Evolutionary conservation across 2,329 filamentous ascomycete genomes (phyloP).

Genomic region (Alternaria sp.): DNA sequence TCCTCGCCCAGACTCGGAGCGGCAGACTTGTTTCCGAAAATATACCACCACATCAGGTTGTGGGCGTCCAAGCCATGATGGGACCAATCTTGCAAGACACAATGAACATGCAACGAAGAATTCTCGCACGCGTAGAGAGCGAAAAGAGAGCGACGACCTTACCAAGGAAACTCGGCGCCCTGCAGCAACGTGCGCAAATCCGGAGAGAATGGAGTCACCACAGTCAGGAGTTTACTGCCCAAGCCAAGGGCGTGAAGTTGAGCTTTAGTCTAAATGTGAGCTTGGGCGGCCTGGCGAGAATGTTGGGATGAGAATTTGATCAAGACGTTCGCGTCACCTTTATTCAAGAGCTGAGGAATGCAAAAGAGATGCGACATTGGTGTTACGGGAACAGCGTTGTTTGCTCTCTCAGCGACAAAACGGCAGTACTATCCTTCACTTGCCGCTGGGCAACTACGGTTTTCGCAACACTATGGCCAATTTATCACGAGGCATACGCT

Average conservation of each 20-base stretch:
- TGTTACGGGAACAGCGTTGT: not conserved
- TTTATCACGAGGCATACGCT: not conserved
- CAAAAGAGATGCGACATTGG: not conserved
- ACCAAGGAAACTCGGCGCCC: conserved; percentile 15
- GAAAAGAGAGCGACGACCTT: conserved; percentile 2
- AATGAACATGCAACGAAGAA: conserved; percentile 5
- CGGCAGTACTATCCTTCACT: not conserved
- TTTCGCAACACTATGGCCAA: not conserved
- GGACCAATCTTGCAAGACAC: conserved; percentile 28
- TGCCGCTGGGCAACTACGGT: not conserved
- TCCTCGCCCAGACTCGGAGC: conserved; percentile 30
- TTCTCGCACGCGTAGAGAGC: conserved; percentile 7
- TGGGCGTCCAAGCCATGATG: conserved; percentile 26
- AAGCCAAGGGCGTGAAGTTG: conserved; percentile 35
- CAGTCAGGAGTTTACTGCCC: conserved; percentile 31
- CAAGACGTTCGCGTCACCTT: not conserved
- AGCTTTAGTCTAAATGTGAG: conserved; percentile 39
- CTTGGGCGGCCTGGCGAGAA: conserved; percentile 29
- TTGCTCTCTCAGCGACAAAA: not conserved
- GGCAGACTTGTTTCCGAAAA: conserved; percentile 35
- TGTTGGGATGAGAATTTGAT: conserved; percentile 21
- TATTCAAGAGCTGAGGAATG: not conserved
- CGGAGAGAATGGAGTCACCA: conserved; percentile 36
- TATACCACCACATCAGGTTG: conserved; percentile 30
- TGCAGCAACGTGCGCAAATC: conserved; percentile 32